phyloP scores from a whole-genome alignment of 768 basidiomycete genomes.

The Pseudohyphozyma bogoriensis region DNA sequence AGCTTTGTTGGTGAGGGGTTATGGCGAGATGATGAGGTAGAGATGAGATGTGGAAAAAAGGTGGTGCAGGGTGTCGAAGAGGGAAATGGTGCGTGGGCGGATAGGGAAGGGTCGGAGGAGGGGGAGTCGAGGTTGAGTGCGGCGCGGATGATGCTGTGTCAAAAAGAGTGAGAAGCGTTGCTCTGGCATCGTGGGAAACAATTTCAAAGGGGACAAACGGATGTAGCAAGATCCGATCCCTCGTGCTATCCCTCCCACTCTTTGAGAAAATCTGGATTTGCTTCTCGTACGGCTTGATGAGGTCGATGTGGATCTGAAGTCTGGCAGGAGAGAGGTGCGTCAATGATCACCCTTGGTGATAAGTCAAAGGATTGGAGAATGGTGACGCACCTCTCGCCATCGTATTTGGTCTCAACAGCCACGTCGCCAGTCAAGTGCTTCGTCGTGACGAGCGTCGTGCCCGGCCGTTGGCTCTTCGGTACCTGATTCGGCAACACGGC shows the following conservation, averaged over 20 bases:
- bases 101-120: slow-evolving; percentile 14
- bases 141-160: slow-evolving; percentile 49
- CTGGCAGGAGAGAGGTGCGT: slow-evolving; percentile 31
- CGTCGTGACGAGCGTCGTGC: slow-evolving; percentile 40
- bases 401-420: slow-evolving; percentile 89
- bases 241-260: slow-evolving; percentile 69
- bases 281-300: slow-evolving; percentile 39
- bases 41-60: too few species aligned
- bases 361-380: too few species aligned
- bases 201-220: slow-evolving; percentile 5
- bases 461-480: slow-evolving; percentile 72
- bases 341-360: neutral
- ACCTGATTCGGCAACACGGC: slow-evolving; percentile 43
- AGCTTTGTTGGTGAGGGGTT: slow-evolving; percentile 10
- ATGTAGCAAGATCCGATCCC: slow-evolving; percentile 46
- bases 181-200: neutral
- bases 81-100: neutral
- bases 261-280: slow-evolving; percentile 77
- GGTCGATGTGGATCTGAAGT: slow-evolving; percentile 78
- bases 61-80: neutral
- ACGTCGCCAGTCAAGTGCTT: slow-evolving; percentile 41
- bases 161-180: slow-evolving; percentile 25
- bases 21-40: neutral
- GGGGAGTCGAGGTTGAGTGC: slow-evolving; percentile 35
- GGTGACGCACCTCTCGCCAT: slow-evolving; percentile 58